phyloP scores from a whole-genome alignment of 164 flowering plant genomes.

The Malania oleifera region DNA sequence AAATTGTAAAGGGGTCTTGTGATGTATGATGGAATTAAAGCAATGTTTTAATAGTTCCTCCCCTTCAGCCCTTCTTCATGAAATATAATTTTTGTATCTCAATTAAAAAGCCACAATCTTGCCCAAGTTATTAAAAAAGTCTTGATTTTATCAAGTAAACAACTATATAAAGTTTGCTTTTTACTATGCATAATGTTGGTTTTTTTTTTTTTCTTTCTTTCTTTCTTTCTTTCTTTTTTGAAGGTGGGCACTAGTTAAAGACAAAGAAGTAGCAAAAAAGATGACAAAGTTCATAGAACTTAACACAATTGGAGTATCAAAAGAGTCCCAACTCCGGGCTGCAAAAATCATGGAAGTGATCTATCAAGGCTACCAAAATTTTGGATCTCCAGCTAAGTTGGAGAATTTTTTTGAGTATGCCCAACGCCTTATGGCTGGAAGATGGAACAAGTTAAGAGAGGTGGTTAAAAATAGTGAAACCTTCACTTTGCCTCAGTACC shows the following conservation, averaged over 20 bases:
- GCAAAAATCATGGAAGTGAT: conserved; percentile 10
- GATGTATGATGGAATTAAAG: too few relatives aligned
- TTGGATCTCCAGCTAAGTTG: background rate
- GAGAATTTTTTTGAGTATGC: background rate
- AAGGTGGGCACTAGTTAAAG: conserved; percentile 77
- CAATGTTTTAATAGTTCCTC: too few relatives aligned
- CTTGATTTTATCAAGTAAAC: too few relatives aligned
- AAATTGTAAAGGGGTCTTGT: too few relatives aligned
- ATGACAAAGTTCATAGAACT: conserved; percentile 48
- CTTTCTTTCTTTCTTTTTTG: background rate
- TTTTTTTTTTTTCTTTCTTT: too few relatives aligned
- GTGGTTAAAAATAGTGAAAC: background rate
- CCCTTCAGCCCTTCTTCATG: too few relatives aligned
- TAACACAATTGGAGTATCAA: conserved; percentile 60
- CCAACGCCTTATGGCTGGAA: background rate
- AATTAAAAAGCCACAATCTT: too few relatives aligned
- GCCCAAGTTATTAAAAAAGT: too few relatives aligned
- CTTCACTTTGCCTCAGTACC: too few relatives aligned
- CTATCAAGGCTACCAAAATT: background rate
- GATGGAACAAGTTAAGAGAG: background rate
- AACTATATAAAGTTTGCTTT: too few relatives aligned
- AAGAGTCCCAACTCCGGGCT: conserved; percentile 67
- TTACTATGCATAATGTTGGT: too few relatives aligned
- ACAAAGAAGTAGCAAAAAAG: conserved; percentile 44
- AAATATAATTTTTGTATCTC: too few relatives aligned